Evolutionary conservation across 139 green algal genomes (phyloP), one percentile per base, ranked within the genome.

Genomic region (Volvox africanus): DNA sequence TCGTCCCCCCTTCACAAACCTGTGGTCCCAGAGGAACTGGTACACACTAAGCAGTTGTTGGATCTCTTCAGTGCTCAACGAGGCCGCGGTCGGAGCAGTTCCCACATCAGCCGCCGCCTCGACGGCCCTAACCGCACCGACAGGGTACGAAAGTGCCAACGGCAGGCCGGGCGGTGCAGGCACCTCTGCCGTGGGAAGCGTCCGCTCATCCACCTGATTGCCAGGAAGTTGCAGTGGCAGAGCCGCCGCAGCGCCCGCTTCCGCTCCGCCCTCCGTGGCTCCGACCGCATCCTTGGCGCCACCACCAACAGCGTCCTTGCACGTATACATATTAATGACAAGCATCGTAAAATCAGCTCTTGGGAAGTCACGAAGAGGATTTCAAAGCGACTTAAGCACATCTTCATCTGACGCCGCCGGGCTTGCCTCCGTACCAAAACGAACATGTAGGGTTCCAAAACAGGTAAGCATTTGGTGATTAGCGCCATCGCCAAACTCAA

Each of bases 11-110:
- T 21, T 35, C 71, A 44, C 80, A n/a, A 36, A 89, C 83, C 83
- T 55, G 83, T 89, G 83, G 67, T 89, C 83, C 83, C 83, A 91
- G 65, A 88, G 37, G 84, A 97, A 96, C 80, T 96, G 92, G 93
- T 95, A 96, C 1, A 71, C 91, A 55, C 80, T 33, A 50, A 94
- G 71, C 87, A 95, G 83, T 88, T 82, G 88, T 65, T 90, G 61
- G 11, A 90, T 55, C 75, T 91, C 77, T 1, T 85, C 55, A 14
- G 50, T 75, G 14, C 20, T 21, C 18, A 93, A 16, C 80, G 17
- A 22, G 2, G 36, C 44, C 44, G 50, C 80, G 61, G 2, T 36
- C 26, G 80, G 35, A 89, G 75, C 79, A 69, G 75, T 35, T 19
- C 32, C 73, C 26, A 33, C 71, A 62, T 71, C 24, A 44, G 78